Evolutionary conservation across 139 green algal genomes (phyloP).

Genomic region (Mesotaenium endlicherianum): DNA sequence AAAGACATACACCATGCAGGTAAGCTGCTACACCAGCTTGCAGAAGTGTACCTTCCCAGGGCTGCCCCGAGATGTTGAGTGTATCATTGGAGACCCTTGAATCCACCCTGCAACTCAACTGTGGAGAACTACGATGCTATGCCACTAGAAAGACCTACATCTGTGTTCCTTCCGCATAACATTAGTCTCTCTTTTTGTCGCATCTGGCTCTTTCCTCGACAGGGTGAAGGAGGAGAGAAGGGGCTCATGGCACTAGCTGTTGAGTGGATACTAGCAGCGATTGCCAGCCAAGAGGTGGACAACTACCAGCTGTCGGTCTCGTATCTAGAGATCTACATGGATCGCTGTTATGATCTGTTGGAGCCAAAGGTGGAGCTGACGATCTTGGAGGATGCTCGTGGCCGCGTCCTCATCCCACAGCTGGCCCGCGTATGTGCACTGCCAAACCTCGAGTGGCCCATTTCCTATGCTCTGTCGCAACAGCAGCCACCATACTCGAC

Average conservation of each 20-base stretch:
- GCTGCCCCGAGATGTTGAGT: too few relatives aligned
- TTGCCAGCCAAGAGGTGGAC: not conserved
- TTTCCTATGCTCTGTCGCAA: not conserved
- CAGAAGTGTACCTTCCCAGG: not conserved
- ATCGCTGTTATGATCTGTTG: slow-evolving; percentile 1
- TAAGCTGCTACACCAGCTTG: not conserved
- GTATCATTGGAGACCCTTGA: too few relatives aligned
- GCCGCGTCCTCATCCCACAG: not conserved
- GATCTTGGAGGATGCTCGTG: not conserved
- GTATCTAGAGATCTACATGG: slow-evolving; percentile 17
- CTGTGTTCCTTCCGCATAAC: too few relatives aligned
- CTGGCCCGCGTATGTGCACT: not conserved
- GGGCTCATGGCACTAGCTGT: slow-evolving; percentile 1
- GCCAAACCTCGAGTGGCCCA: not conserved
- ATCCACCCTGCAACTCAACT: too few relatives aligned
- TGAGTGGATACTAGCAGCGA: not conserved
- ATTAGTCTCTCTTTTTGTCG: too few relatives aligned
- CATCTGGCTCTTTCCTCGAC: not conserved
- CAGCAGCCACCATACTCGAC: too few relatives aligned
- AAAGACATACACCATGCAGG: slow-evolving; percentile 21
- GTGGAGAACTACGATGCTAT: too few relatives aligned
- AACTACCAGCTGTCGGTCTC: not conserved
- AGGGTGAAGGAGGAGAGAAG: not conserved
- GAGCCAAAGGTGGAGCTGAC: not conserved
- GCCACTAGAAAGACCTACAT: too few relatives aligned